Evolutionary conservation across 2,329 filamentous ascomycete species (phyloP).

Genomic region (Chaetomium globosum): DNA sequence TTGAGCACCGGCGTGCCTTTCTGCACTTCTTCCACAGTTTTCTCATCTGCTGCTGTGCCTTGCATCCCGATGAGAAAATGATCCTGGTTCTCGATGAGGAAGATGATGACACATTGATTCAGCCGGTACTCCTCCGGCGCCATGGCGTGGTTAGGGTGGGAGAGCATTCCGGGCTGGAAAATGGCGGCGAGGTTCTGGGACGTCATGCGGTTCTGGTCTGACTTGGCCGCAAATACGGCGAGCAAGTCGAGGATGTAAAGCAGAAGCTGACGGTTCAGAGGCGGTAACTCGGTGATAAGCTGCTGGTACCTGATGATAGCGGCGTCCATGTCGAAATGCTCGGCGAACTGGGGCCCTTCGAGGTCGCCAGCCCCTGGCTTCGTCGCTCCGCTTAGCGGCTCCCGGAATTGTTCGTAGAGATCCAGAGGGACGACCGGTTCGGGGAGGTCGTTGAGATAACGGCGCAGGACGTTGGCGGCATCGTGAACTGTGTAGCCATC

Average conservation of each 20-base stretch:
- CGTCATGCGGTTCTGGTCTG: slow-evolving; percentile 95
- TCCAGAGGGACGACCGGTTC: slow-evolving; percentile 95
- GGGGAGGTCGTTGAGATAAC: slow-evolving; percentile 93
- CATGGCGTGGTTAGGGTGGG: slow-evolving; percentile 94
- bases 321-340: slow-evolving; percentile 71
- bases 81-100: slow-evolving; percentile 97
- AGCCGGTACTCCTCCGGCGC: slow-evolving; percentile 89
- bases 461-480: slow-evolving; percentile 90
- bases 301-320: slow-evolving; percentile 84
- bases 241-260: slow-evolving; percentile 95
- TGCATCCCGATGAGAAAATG: slow-evolving; percentile 98
- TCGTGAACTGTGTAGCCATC: slow-evolving; percentile 97
- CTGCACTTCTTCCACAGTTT: slow-evolving; percentile 64
- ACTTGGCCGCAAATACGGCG: slow-evolving; percentile 95
- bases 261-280: slow-evolving; percentile 88
- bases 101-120: slow-evolving; percentile 96
- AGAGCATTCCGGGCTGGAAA: slow-evolving; percentile 95
- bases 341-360: slow-evolving; percentile 69
- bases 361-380: slow-evolving; percentile 73
- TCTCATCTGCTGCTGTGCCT: slow-evolving; percentile 94
- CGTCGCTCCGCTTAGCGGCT: slow-evolving; percentile 72
- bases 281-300: slow-evolving; percentile 89
- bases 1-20: slow-evolving; percentile 67
- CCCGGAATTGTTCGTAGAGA: slow-evolving; percentile 87
- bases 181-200: slow-evolving; percentile 93